Conservation (phyloP, 2,329 filamentous ascomycete genomes). For the Anthostomella pinea region DNA sequence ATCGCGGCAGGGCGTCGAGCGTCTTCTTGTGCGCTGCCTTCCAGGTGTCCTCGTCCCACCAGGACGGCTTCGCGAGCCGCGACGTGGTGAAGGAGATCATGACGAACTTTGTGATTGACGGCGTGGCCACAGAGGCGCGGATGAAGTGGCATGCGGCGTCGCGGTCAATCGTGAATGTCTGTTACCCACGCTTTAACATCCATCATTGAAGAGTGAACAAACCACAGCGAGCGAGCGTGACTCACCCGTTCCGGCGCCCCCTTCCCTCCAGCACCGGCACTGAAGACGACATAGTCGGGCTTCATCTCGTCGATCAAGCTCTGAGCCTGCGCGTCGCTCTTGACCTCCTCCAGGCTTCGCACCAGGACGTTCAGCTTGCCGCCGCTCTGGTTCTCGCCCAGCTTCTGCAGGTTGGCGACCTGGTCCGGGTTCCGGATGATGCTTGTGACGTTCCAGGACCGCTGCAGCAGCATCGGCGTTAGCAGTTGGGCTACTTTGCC, state of each 20-base stretch:
- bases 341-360: constrained; percentile 68
- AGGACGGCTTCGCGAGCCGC: constrained; percentile 49
- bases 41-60: constrained; percentile 53
- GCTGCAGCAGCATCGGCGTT: constrained; percentile 71
- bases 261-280: constrained; percentile 62
- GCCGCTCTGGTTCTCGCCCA: constrained; percentile 55
- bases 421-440: constrained; percentile 74
- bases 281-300: constrained; percentile 67
- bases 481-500: constrained; percentile 74
- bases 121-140: constrained; percentile 53
- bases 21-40: constrained; percentile 38
- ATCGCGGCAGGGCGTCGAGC: constrained; percentile 44
- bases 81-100: constrained; percentile 61
- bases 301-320: constrained; percentile 59
- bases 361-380: constrained; percentile 69
- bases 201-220: not conserved
- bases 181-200: too few relatives aligned
- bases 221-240: too few relatives aligned
- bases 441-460: constrained; percentile 74
- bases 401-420: constrained; percentile 57
- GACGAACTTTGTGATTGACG: constrained; percentile 59
- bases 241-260: constrained; percentile 49
- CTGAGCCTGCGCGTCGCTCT: constrained; percentile 59
- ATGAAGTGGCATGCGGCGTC: constrained; percentile 64
- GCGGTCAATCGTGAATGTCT: constrained; percentile 35